A percentile compares a stretch with the other conserved stretches of the same genome.
Evolutionary conservation across 257 asterid genomes (phyloP).

Genomic region (Gynochthodes officinalis): DNA sequence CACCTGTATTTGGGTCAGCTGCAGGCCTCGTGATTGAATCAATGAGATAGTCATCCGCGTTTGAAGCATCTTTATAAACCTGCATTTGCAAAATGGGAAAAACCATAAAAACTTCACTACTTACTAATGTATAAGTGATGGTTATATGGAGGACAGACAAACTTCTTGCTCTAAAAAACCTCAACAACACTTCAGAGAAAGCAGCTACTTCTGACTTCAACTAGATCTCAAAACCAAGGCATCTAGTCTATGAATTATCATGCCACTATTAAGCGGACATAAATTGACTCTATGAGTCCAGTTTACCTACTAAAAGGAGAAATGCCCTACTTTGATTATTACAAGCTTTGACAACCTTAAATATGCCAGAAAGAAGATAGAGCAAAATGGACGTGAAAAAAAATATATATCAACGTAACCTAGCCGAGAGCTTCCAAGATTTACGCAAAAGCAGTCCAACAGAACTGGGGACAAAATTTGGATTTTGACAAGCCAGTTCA

Average conservation of each 20-base stretch:
- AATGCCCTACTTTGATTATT: too few relatives aligned
- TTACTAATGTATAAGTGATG: neutral
- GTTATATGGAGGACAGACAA: neutral
- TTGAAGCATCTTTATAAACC: constrained; percentile 75
- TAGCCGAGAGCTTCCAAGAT: neutral
- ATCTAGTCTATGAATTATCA: too few relatives aligned
- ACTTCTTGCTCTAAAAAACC: neutral
- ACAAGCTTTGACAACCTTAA: too few relatives aligned
- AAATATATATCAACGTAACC: neutral
- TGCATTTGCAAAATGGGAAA: constrained; percentile 25
- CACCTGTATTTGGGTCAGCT: constrained; percentile 86
- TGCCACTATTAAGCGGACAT: neutral
- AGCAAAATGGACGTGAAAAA: too few relatives aligned
- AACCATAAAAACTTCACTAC: constrained; percentile 3
- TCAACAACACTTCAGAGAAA: too few relatives aligned
- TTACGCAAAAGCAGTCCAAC: neutral
- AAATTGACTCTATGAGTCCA: neutral
- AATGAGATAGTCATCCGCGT: constrained; percentile 81
- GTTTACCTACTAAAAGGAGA: too few relatives aligned
- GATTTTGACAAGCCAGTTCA: too few relatives aligned
- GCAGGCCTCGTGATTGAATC: constrained; percentile 79
- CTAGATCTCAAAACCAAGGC: too few relatives aligned
- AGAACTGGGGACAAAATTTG: too few relatives aligned
- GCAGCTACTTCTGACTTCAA: too few relatives aligned
- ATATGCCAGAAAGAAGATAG: too few relatives aligned